These are phyloP conservation scores for Endocalyx cinctus DNA, from an alignment of 2,329 filamentous ascomycete species.

Conservation along the genomic window DNA sequence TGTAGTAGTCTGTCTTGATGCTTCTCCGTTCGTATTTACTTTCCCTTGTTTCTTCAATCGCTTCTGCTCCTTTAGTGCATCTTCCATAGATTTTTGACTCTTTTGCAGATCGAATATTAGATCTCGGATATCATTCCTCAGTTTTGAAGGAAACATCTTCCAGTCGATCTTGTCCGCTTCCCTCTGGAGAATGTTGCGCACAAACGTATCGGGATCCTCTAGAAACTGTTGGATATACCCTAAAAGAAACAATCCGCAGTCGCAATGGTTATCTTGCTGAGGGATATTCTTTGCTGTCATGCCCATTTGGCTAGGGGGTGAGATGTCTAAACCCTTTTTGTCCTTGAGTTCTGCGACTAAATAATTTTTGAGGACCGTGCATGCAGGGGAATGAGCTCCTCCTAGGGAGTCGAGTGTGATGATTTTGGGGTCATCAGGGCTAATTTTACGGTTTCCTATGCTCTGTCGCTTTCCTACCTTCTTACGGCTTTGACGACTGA, in stretches of 20 bases:
- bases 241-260: constrained; percentile 85
- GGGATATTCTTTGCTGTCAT: constrained; percentile 75
- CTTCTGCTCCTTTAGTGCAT: constrained; percentile 33
- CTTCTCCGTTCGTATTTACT: too few species aligned
- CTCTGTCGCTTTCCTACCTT: constrained; percentile 29
- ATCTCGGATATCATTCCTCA: constrained; percentile 62
- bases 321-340: constrained; percentile 42
- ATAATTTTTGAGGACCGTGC: constrained; percentile 69
- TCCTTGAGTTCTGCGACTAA: constrained; percentile 66
- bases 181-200: constrained; percentile 59
- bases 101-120: constrained; percentile 60
- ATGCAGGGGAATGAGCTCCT: constrained; percentile 57
- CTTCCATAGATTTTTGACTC: constrained; percentile 45
- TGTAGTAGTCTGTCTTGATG: too few species aligned
- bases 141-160: constrained; percentile 51
- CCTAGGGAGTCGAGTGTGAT: constrained; percentile 86
- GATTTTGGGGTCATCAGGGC: constrained; percentile 60
- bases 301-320: constrained; percentile 30
- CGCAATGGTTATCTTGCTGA: constrained; percentile 75
- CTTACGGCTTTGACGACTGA: constrained; percentile 18
- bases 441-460: constrained; percentile 33
- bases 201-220: constrained; percentile 65
- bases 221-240: constrained; percentile 83
- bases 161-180: constrained; percentile 43
- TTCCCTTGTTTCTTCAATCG: constrained; percentile 16